Evolutionary conservation across 768 basidiomycete species (phyloP).

Genomic region (Guyanaporus albipodus): DNA sequence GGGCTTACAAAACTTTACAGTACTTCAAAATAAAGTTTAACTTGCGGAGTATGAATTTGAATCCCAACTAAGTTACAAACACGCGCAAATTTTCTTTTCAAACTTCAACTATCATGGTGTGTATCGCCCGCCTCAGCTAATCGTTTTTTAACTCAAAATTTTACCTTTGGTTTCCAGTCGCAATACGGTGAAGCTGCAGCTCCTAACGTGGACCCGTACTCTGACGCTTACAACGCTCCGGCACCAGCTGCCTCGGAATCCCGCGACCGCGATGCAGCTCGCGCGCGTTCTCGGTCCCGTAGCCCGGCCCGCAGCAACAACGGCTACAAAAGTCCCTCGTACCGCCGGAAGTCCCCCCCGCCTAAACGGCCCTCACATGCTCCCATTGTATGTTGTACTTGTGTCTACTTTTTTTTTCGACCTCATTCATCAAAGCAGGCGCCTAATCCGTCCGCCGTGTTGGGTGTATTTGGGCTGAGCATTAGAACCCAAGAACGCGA

Average conservation of each 20-base stretch:
- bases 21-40: slow-evolving; percentile 36
- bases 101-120: slow-evolving; percentile 70
- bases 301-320: slow-evolving; percentile 55
- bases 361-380: slow-evolving; percentile 66
- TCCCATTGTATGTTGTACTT: slow-evolving; percentile 56
- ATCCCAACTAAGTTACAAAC: slow-evolving; percentile 37
- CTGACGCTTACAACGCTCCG: slow-evolving; percentile 74
- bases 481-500: slow-evolving; percentile 93
- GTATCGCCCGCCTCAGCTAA: slow-evolving; percentile 10
- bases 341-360: slow-evolving; percentile 54
- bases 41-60: slow-evolving; percentile 28
- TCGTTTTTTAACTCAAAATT: not conserved
- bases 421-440: slow-evolving; percentile 58
- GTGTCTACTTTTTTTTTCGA: slow-evolving; percentile 5
- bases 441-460: slow-evolving; percentile 80
- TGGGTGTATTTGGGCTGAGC: slow-evolving; percentile 98
- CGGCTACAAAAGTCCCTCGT: slow-evolving; percentile 55
- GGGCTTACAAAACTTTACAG: slow-evolving; percentile 73
- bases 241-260: slow-evolving; percentile 43
- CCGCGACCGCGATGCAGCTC: slow-evolving; percentile 52
- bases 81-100: slow-evolving; percentile 40
- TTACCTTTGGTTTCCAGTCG: slow-evolving; percentile 16
- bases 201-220: slow-evolving; percentile 71
- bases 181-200: slow-evolving; percentile 66
- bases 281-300: slow-evolving; percentile 74